phyloP scores from a whole-genome alignment of 805 yeast genomes.

The Nakazawaea molendinolei region DNA sequence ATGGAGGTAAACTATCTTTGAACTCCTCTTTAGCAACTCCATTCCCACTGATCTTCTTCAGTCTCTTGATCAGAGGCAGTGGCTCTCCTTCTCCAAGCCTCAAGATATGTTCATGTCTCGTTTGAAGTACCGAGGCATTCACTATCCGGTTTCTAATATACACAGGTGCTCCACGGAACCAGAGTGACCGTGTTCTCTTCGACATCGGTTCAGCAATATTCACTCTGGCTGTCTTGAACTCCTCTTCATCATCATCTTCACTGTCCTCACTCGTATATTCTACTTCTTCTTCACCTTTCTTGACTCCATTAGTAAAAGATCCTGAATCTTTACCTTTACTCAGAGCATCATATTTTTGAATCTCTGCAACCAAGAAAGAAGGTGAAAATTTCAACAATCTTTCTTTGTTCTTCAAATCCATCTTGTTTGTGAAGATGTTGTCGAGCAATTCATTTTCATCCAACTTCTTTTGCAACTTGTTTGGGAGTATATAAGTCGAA shows the following conservation, averaged over 20 bases:
- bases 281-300: constrained; percentile 7
- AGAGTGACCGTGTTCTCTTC: constrained; percentile 34
- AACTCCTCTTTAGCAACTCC: background rate
- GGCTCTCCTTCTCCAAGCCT: constrained; percentile 5
- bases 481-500: constrained; percentile 6
- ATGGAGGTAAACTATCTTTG: background rate
- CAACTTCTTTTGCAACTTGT: constrained; percentile 5
- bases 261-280: constrained; percentile 27
- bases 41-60: no score
- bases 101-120: constrained; percentile 4
- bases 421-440: constrained; percentile 2
- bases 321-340: constrained; percentile 4
- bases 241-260: constrained; percentile 20
- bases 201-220: constrained; percentile 1
- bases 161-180: constrained; percentile 67
- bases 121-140: constrained; percentile 14
- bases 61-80: no score
- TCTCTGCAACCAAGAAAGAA: constrained; percentile 6
- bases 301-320: background rate
- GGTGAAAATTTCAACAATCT: constrained; percentile 9
- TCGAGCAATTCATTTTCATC: background rate
- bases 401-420: constrained; percentile 9
- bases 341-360: constrained; percentile 6
- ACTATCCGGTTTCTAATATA: constrained; percentile 33
- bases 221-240: constrained; percentile 14